Evolutionary conservation across 2,329 filamentous ascomycete genomes (phyloP), one percentile per base, ranked within the genome.

Genomic region (Ophiostoma piceae): DNA sequence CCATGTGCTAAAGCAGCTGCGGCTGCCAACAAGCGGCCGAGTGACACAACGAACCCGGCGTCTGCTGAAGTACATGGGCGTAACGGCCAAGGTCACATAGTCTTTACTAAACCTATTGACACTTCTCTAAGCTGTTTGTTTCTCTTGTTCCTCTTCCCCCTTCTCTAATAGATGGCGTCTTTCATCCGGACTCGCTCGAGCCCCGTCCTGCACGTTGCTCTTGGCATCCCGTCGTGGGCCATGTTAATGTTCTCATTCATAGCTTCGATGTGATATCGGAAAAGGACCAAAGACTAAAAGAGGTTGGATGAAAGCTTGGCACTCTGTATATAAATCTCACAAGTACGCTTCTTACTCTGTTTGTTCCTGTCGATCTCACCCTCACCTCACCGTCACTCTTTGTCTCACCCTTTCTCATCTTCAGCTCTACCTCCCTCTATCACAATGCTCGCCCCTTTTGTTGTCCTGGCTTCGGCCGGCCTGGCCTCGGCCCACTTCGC

Each of bases 401-500:
- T 9, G 16, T 43, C 41, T 16, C 41, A 26, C 35, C 37, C 57
- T 9, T 16, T 35, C 32, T 16, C 51, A n/a, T 54, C 37, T 29
- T 29, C 65, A 26, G 9, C 51, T 29, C 51, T 57, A 29, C 16
- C n/a, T 12, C 51, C 3, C 51, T 26, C 35, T 35, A 35, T 39
- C 74, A 77, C 77, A 71, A 74, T 73, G 70, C 32, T 67, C 14
- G 32, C 76, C 43, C 68, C 80, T 74, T 62, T 77, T 70, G 72
- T 76, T 68, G 71, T 82, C 73, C 77, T 79, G 39, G 76, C 77
- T 43, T 75, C 76, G 26, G 75, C 74, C 43, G 77, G 79, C 60
- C 74, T 80, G 39, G 80, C 77, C 47, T 75, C 79, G 29, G 84
- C 83, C 57, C 84, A 86, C 76, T 86, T 84, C 75, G 77, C 77